These are phyloP conservation scores for Alternaria arborescens DNA, from an alignment of 2,329 filamentous ascomycete genomes.

Conservation along the genomic window DNA sequence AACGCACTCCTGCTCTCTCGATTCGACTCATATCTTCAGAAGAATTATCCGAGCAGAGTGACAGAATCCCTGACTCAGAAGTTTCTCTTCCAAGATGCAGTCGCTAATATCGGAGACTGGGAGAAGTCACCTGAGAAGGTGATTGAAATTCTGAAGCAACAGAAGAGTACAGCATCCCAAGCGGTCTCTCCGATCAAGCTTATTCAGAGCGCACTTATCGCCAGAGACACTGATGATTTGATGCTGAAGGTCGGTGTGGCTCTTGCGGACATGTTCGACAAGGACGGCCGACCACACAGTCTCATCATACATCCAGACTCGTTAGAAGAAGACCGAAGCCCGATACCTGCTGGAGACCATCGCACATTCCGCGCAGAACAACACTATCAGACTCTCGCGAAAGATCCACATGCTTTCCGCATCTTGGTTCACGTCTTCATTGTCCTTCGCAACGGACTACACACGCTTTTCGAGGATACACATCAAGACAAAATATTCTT, in stretches of 20 bases:
- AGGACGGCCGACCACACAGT: slow-evolving; percentile 37
- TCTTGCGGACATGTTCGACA: slow-evolving; percentile 50
- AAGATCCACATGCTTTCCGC: slow-evolving; percentile 55
- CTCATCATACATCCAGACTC: slow-evolving; percentile 46
- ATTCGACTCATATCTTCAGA: slow-evolving; percentile 75
- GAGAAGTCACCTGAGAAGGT: slow-evolving; percentile 63
- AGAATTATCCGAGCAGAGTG: slow-evolving; percentile 60
- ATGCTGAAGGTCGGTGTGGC: slow-evolving; percentile 55
- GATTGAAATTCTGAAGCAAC: slow-evolving; percentile 67
- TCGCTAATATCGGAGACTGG: slow-evolving; percentile 68
- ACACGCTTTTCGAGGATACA: slow-evolving; percentile 20
- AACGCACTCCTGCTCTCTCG: slow-evolving; percentile 83
- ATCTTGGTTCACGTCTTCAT: slow-evolving; percentile 66
- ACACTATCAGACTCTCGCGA: slow-evolving; percentile 45
- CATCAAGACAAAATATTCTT: slow-evolving; percentile 40
- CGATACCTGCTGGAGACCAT: slow-evolving; percentile 29
- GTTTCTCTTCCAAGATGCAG: slow-evolving; percentile 70
- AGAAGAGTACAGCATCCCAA: slow-evolving; percentile 65
- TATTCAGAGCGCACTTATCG: slow-evolving; percentile 78
- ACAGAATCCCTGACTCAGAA: slow-evolving; percentile 65
- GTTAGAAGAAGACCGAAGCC: slow-evolving; percentile 21
- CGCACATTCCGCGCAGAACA: slow-evolving; percentile 34
- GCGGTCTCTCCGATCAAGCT: slow-evolving; percentile 74
- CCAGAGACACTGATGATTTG: slow-evolving; percentile 62
- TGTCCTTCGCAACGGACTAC: slow-evolving; percentile 64